Conservation (phyloP, 1,284 basidiomycete genomes). For the Moesziomyces aphidis region DNA sequence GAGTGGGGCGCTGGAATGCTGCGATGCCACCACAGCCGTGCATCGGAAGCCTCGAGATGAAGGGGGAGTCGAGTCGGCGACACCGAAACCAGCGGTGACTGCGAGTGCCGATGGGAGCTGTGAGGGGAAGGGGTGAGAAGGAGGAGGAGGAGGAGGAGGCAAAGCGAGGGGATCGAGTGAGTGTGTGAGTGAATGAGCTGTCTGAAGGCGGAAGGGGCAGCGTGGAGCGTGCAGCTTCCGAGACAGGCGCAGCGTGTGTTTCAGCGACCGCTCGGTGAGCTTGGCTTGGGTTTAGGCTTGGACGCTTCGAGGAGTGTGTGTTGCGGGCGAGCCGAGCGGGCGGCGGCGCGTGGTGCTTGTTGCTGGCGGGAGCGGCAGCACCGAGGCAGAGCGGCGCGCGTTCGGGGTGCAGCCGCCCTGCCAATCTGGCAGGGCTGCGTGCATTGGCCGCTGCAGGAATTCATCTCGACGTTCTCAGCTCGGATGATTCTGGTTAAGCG, state of each 20-base stretch:
- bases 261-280: background rate
- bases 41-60: background rate
- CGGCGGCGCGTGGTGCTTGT: background rate
- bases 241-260: background rate
- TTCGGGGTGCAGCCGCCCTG: too few species aligned
- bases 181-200: background rate
- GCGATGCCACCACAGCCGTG: background rate
- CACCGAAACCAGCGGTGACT: slow-evolving; percentile 15
- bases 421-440: too few species aligned
- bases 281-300: background rate
- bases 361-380: too few species aligned
- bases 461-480: too few species aligned
- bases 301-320: background rate
- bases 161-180: too few species aligned
- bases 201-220: too few species aligned
- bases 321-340: background rate
- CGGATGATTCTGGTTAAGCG: too few species aligned
- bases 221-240: background rate
- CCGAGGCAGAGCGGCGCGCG: too few species aligned
- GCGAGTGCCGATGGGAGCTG: background rate
- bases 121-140: background rate
- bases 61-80: background rate
- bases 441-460: too few species aligned
- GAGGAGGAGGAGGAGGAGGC: background rate
- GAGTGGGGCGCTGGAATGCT: background rate